Percentiles rank a stretch among this genome's conserved stretches.
Conservation (phyloP, 1,284 basidiomycete species). For the Gastroboletus turbinatus region DNA sequence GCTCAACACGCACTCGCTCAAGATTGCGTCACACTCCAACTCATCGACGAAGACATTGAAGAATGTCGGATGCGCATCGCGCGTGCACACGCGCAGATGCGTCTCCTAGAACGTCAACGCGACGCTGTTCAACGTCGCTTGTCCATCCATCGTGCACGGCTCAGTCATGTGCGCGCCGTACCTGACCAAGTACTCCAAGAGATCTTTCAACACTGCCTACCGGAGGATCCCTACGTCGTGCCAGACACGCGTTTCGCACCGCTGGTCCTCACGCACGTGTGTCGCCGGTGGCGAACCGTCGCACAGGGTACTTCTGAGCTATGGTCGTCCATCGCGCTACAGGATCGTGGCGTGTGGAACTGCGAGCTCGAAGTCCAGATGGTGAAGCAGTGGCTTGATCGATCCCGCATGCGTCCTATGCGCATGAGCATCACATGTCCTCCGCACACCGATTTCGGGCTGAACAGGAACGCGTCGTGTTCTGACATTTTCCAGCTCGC, state of each 20-base stretch:
- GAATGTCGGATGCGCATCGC: constrained; percentile 18
- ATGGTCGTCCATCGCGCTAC: constrained; percentile 31
- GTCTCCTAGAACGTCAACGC: constrained; percentile 20
- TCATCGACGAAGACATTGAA: constrained; percentile 15
- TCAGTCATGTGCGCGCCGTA: constrained; percentile 27
- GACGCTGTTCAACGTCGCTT: constrained; percentile 16
- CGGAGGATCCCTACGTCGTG: constrained; percentile 19
- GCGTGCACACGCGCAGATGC: constrained; percentile 18
- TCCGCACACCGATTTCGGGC: constrained; percentile 23
- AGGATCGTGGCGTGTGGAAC: constrained; percentile 31
- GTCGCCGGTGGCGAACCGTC: constrained; percentile 31
- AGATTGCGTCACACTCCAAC: constrained; percentile 15
- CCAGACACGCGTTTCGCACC: constrained; percentile 25
- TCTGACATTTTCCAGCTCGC: constrained; percentile 28
- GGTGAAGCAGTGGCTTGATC: constrained; percentile 23
- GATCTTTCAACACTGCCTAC: constrained; percentile 31
- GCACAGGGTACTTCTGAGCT: constrained; percentile 30
- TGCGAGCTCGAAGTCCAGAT: constrained; percentile 28
- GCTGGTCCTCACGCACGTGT: constrained; percentile 33
- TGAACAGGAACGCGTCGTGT: background rate
- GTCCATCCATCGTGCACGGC: constrained; percentile 25
- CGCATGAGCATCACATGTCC: constrained; percentile 23
- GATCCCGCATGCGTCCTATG: constrained; percentile 24
- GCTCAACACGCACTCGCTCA: constrained; percentile 16
- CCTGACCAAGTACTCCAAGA: constrained; percentile 35